Evolutionary conservation across 2,329 filamentous ascomycete species (phyloP), one percentile per base, ranked within the genome.

Genomic region (Pyrenochaeta sp.): DNA sequence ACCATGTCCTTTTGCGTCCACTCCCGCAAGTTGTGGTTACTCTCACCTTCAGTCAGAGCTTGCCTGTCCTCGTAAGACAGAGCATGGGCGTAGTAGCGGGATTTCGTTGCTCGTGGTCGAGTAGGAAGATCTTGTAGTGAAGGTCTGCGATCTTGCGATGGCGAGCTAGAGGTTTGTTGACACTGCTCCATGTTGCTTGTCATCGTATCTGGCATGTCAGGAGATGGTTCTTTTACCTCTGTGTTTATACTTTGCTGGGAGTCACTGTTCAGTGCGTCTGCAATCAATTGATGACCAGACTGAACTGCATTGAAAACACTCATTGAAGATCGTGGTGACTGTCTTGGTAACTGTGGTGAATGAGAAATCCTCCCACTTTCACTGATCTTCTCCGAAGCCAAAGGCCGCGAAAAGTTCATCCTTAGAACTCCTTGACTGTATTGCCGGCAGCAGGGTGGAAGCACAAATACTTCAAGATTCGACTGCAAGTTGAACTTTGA

Each of bases 51-150:
- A 3, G 45, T 36, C n/a, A 73, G 53, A 3, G 63, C 55, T 10
- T 39, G 15, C 29, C 47, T 55, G 18, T 69, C 69, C 4, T 54
- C 54, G 2, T 44, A 17, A 0, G 61, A 56, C 1, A 72, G 59
- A 1, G 62, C 52, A 18, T 54, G 44, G 12, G 40, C 40, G 41
- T 73, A 72, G 53, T 70, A 72, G 27, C 66, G 64, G 1, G 36
- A 20, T 7, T 53, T 46, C n/a, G 40, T 31, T 49, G 7, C 32
- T 23, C 50, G 49, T n/a, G 21, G 23, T 7, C 43, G 23, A 11
- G 33, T 35, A 31, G 6, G 40, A 39, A 27, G 21, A 47, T 30
- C 18, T 27, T n/a, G 51, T 11, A 52, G 55, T 20, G 31, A 32
- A 14, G 45, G 36, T 5, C 2, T 18, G 12, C 14, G 29, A 11